Percentiles rank a stretch among this genome's conserved stretches.
phyloP scores from a whole-genome alignment of 805 yeast genomes.

The Metschnikowia continentalis region DNA sequence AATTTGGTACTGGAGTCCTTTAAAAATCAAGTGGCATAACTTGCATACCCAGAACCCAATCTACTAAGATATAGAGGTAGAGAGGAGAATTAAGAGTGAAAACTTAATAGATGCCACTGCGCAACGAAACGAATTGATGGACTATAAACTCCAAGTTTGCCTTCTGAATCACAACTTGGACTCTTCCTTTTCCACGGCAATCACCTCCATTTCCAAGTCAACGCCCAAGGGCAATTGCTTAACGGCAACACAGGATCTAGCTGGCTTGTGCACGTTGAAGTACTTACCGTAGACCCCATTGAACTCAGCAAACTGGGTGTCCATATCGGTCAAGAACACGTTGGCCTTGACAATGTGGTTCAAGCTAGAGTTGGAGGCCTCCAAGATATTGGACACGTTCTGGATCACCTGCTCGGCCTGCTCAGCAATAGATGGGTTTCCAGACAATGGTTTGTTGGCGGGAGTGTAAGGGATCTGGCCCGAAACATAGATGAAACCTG shows the following conservation, averaged over 20 bases:
- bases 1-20: too few relatives aligned
- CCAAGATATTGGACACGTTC: slow-evolving; percentile 68
- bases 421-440: slow-evolving; percentile 58
- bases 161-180: slow-evolving; percentile 24
- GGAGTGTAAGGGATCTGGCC: slow-evolving; percentile 94
- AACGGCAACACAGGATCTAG: slow-evolving; percentile 97
- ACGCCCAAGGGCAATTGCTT: slow-evolving; percentile 84
- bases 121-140: neutral
- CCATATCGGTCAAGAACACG: slow-evolving; percentile 88
- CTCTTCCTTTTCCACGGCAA: slow-evolving; percentile 66
- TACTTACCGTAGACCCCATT: slow-evolving; percentile 80
- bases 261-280: slow-evolving; percentile 80
- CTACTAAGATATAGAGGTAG: too few relatives aligned
- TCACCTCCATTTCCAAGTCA: slow-evolving; percentile 84
- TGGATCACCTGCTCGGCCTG: slow-evolving; percentile 72
- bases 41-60: too few relatives aligned
- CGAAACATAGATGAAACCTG: slow-evolving; percentile 81
- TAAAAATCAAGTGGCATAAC: too few relatives aligned
- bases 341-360: slow-evolving; percentile 84
- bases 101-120: neutral
- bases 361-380: slow-evolving; percentile 80
- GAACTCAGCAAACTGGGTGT: slow-evolving; percentile 69
- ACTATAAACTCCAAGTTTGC: neutral
- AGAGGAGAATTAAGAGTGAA: too few relatives aligned
- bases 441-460: slow-evolving; percentile 74